Base-by-base conservation (phyloP, 73 alveolate species). In the Symbiodinium pilosum region DNA sequence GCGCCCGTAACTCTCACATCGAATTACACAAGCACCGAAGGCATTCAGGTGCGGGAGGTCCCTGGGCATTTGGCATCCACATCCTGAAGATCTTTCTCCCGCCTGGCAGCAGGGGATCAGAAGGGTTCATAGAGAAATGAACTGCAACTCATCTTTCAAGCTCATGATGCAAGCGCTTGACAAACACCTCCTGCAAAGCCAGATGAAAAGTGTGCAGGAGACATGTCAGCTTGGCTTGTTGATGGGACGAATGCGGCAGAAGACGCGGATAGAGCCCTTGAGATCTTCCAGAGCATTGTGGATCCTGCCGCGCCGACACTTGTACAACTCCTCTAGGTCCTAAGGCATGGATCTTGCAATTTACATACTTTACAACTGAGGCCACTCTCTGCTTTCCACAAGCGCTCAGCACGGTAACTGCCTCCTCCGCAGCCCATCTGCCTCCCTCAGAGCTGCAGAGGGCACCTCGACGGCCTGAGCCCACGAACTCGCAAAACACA, bases 181-280 rank as follows among this genome's bases (percentile, higher is more conserved):
- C n/a, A n/a, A n/a, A n/a, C n/a, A n/a, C n/a, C n/a, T n/a, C n/a
- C n/a, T n/a, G n/a, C n/a, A n/a, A n/a, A n/a, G n/a, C 59, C 59
- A 47, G 14, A 47, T 47, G 14, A 14, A 14, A 6, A 47, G 21
- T 9, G 14, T 47, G 59, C 59, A 47, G 59, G 21, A 47, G 59
- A 18, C 84, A 18, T 3, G 95, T 52, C 73, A 56, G 87, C 75
- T 44, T 30, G 26, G 73, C 97, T 43, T 41, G 88, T 68, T 91
- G 83, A 93, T 38, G 11, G 98, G 98, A 36, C 98, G 98, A 20
- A 93, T 68, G 24, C 98, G 98, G 84, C 98, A 93, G 98, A 93
- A 93, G 39, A 93, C 98, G 44, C 98, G 98, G 71, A 93, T 93
- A 47, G 98, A 93, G 1, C 98, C 98, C 93, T 77, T 93, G 39